These are phyloP conservation scores for Fusarium buharicum DNA, from an alignment of 2,329 filamentous ascomycete genomes.

Conservation along the genomic window DNA sequence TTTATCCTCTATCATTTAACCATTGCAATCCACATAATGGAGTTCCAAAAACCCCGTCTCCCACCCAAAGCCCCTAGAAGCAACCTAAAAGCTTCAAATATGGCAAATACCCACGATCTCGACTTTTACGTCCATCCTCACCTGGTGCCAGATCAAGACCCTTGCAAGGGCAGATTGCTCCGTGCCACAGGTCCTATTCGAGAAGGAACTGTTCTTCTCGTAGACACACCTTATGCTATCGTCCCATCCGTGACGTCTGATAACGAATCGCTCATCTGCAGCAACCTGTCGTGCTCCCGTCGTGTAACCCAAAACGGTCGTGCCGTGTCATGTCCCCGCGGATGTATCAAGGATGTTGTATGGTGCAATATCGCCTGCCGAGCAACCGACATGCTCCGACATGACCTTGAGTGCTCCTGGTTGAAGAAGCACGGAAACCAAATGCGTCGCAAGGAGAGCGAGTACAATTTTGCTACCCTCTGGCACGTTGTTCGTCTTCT, in stretches of 20 bases:
- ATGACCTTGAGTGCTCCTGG: conserved; percentile 45
- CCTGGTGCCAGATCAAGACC: conserved; percentile 40
- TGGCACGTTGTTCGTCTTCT: conserved; percentile 47
- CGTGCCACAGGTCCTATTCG: conserved; percentile 37
- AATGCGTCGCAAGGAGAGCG: conserved; percentile 32
- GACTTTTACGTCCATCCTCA: conserved; percentile 41
- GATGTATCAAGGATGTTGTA: conserved; percentile 41
- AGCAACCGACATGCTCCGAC: conserved; percentile 33
- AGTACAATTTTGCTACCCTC: conserved; percentile 45
- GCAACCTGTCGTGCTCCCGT: conserved; percentile 43
- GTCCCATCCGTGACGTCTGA: conserved; percentile 40
- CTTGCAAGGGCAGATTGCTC: conserved; percentile 43
- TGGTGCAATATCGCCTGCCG: conserved; percentile 44
- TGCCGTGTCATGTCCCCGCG: conserved; percentile 29
- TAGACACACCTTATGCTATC: conserved; percentile 45
- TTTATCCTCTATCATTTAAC: background rate
- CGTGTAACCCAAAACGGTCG: conserved; percentile 26
- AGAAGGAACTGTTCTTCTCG: conserved; percentile 44
- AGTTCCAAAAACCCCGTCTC: conserved; percentile 27
- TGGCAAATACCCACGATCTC: conserved; percentile 24
- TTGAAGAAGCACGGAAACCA: conserved; percentile 30
- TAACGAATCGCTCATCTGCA: conserved; percentile 41
- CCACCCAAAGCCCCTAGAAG: conserved; percentile 24
- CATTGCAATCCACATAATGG: conserved; percentile 21
- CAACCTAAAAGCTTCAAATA: conserved; percentile 19